Evolutionary conservation across 1,284 basidiomycete species (phyloP), one percentile per base, ranked within the genome.

Genomic region (Schizophyllum amplum): DNA sequence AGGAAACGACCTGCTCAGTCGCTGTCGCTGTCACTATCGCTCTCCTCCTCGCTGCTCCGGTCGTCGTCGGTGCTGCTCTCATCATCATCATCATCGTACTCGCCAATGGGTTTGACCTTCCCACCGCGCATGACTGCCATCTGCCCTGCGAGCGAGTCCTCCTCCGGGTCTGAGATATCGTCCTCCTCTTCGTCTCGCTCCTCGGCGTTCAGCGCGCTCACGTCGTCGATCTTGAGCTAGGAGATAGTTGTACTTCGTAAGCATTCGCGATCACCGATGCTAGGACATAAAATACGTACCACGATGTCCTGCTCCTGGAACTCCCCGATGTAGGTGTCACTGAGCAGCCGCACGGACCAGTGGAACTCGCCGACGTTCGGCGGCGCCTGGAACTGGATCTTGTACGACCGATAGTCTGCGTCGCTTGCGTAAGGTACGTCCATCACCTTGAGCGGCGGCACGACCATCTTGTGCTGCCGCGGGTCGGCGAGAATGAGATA

Each of bases 71-170:
- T 61, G 53, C 58, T 59, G 55, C 61, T 62, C 15, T 60, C 61
- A 22, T 58, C 59, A 53, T 64, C 64, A 52, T 73, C 73, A 17
- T 72, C 76, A 47, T 79, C 73, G 13, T 78, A 80, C 24, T 78
- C 79, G 11, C 77, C 75, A 56, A 70, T 72, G 64, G 82, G 83
- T 80, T 94, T 96, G 56, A 98, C 94, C 46, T 83, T 70, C 15
- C 87, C 90, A 4, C 97, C 97, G 55, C 92, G 86, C 93, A 99
- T 96, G 53, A 88, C 82, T 2, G 96, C 95, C 94, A 99, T 98
- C 77, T 99, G 97, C 3, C 97, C 97, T 2, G 95, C 97, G 51
- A 99, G 75, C 23, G 87, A 83, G 71, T 97, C 95, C 72, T 98
- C 95, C 52, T 98, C 95, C 0, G 94, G 94, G 56, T 97, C 94